These are phyloP conservation scores for Ustilago bromivora DNA, from an alignment of 1,284 basidiomycete genomes.

Conservation along the genomic window DNA sequence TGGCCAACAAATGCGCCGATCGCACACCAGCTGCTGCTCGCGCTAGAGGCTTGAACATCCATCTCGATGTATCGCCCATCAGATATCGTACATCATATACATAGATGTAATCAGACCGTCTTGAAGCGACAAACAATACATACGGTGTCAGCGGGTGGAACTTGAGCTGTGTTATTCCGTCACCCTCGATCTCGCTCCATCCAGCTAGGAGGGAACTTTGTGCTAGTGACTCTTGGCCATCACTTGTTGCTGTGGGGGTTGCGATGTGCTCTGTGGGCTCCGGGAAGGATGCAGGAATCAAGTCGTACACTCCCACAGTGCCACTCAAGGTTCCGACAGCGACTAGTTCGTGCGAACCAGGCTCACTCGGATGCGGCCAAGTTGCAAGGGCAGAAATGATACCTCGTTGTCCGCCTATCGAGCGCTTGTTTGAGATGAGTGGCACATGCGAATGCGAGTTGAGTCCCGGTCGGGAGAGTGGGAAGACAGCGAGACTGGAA, in stretches of 20 bases:
- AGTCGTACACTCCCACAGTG: constrained; percentile 53
- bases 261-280: constrained; percentile 36
- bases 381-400: constrained; percentile 51
- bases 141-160: constrained; percentile 56
- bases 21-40: constrained; percentile 28
- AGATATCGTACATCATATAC: constrained; percentile 57
- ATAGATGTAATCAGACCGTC: constrained; percentile 45
- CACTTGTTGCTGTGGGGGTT: background rate
- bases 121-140: constrained; percentile 55
- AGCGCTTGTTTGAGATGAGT: constrained; percentile 23
- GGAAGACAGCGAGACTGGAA: constrained; percentile 40
- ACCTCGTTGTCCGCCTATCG: constrained; percentile 43
- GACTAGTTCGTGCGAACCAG: constrained; percentile 42
- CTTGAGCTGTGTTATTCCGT: constrained; percentile 55
- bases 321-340: constrained; percentile 57
- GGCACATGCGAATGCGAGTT: constrained; percentile 47
- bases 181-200: constrained; percentile 56
- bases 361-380: constrained; percentile 14
- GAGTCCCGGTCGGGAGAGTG: constrained; percentile 50
- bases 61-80: constrained; percentile 34
- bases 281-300: constrained; percentile 21
- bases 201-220: constrained; percentile 47
- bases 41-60: constrained; percentile 38
- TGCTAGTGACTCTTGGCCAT: constrained; percentile 16
- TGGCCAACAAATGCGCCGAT: constrained; percentile 43